Conservation (phyloP, 148 eudicot genomes). For the Beta vulgaris region DNA sequence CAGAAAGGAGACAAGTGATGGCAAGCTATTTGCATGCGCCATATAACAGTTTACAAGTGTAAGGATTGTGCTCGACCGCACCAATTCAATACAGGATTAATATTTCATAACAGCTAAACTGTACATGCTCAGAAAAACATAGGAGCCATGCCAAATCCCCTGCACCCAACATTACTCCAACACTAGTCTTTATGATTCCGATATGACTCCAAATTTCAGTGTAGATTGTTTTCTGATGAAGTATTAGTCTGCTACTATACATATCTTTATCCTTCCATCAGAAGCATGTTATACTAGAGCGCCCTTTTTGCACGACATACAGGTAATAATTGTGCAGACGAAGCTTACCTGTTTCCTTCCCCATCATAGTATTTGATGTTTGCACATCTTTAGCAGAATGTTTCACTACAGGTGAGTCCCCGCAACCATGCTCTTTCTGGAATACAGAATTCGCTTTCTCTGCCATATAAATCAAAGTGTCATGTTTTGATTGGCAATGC, state of each 20-base stretch:
- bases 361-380: constrained; percentile 1
- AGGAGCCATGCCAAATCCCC: neutral
- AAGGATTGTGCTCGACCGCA: neutral
- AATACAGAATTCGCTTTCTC: constrained; percentile 6
- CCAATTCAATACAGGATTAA: neutral
- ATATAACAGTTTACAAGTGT: neutral
- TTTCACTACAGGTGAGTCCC: neutral
- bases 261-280: neutral
- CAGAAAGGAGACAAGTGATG: neutral
- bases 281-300: neutral
- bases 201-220: neutral
- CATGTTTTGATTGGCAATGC: neutral
- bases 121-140: neutral
- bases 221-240: neutral
- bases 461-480: constrained; percentile 5
- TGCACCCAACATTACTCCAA: neutral
- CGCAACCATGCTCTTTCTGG: constrained; percentile 3
- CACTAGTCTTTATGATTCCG: neutral
- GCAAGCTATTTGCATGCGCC: neutral
- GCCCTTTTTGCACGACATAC: neutral
- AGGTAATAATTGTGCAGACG: neutral
- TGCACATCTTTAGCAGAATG: constrained; percentile 7
- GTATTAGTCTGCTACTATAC: neutral
- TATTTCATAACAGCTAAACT: neutral
- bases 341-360: constrained; percentile 17